These are phyloP conservation scores for Colletotrichum brevisporum DNA, from an alignment of 2,329 filamentous ascomycete genomes.

Conservation along the genomic window DNA sequence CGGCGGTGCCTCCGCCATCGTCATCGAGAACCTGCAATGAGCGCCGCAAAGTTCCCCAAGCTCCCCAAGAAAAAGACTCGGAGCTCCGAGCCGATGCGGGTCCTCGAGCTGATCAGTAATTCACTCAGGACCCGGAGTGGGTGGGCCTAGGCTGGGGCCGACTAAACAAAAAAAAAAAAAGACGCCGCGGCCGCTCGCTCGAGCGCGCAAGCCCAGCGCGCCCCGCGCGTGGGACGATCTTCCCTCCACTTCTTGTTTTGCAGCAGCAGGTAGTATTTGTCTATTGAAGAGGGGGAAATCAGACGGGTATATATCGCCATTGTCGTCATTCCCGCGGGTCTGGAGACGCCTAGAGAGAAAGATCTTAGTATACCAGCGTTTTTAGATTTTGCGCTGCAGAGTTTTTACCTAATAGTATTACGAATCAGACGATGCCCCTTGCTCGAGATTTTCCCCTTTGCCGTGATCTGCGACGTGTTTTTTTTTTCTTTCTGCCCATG, in stretches of 20 bases:
- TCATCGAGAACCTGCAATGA: slow-evolving; percentile 82
- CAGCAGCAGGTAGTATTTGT: slow-evolving; percentile 13
- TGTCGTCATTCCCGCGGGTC: background rate
- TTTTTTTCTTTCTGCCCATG: background rate
- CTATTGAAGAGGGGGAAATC: slow-evolving; percentile 1
- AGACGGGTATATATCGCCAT: slow-evolving; percentile 8
- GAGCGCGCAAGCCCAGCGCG: slow-evolving; percentile 2
- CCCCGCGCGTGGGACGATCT: background rate
- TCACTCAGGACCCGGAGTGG: slow-evolving; percentile 13
- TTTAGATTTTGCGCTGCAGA: slow-evolving; percentile 40
- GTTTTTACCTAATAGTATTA: slow-evolving; percentile 40
- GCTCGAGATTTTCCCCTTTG: slow-evolving; percentile 13
- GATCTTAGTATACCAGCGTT: slow-evolving; percentile 33
- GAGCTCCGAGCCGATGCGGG: slow-evolving; percentile 31
- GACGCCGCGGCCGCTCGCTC: slow-evolving; percentile 1
- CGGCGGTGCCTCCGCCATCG: slow-evolving; percentile 92
- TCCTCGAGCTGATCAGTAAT: slow-evolving; percentile 5
- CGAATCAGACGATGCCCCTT: slow-evolving; percentile 31
- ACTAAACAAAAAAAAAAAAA: background rate
- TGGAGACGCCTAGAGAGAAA: slow-evolving; percentile 10
- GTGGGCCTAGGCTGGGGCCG: slow-evolving; percentile 11
- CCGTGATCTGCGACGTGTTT: slow-evolving; percentile 29
- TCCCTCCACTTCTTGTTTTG: background rate
- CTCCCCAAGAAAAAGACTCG: slow-evolving; percentile 7
- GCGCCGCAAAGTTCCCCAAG: slow-evolving; percentile 30